phyloP scores from a whole-genome alignment of 441 rosid genomes.

The Jatropha podagrica region DNA sequence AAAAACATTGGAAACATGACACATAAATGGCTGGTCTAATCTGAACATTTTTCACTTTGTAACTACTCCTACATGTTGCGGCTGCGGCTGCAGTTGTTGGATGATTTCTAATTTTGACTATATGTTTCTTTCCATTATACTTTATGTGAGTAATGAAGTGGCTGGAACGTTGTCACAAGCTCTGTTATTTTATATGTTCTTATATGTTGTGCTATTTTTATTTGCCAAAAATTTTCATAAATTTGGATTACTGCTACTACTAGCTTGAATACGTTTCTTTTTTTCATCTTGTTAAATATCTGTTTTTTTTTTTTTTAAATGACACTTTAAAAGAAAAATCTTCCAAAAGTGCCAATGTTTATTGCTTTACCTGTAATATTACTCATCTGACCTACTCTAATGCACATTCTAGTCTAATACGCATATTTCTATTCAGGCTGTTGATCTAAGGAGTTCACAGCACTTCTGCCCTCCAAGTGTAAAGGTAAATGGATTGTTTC shows the following conservation, averaged over 20 bases:
- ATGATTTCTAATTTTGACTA: background rate
- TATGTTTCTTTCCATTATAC: background rate
- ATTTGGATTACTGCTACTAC: background rate
- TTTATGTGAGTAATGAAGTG: background rate
- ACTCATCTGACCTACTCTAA: background rate
- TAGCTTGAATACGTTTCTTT: constrained; percentile 10
- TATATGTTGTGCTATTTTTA: background rate
- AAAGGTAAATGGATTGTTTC: constrained; percentile 43
- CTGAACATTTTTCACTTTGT: background rate
- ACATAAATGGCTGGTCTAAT: background rate
- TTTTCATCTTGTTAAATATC: constrained; percentile 14
- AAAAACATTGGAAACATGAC: constrained; percentile 9
- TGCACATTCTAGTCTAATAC: constrained; percentile 26
- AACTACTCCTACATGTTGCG: background rate
- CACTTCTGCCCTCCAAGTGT: constrained; percentile 49
- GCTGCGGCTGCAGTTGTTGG: background rate
- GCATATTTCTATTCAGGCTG: constrained; percentile 56
- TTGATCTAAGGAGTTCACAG: constrained; percentile 69
- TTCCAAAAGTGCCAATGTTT: constrained; percentile 34
- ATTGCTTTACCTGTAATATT: background rate
- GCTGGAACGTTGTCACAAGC: background rate
- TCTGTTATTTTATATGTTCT: background rate
- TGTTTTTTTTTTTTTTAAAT: constrained; percentile 21
- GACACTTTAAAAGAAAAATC: constrained; percentile 30
- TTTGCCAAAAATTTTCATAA: no score